Evolutionary conservation across 345 rosid species (phyloP).

Genomic region (Viola odorata): DNA sequence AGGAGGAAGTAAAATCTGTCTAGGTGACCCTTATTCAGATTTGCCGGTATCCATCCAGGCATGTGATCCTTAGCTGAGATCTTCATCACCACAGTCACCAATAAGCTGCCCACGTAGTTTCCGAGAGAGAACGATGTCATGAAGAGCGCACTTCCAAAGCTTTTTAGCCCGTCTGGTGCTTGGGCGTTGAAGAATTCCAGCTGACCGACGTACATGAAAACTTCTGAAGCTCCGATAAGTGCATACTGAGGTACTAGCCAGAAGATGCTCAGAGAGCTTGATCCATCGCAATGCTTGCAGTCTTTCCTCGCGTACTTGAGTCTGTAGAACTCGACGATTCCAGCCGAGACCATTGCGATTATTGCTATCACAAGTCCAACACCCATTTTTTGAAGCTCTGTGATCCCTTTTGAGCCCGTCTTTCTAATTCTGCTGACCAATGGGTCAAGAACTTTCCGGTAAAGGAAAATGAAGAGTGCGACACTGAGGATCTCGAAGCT

Average conservation of each 20-base stretch:
- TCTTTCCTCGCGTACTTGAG: constrained; percentile 10
- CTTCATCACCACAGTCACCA: constrained; percentile 26
- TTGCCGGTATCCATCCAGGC: constrained; percentile 30
- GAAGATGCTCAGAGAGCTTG: constrained; percentile 25
- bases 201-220: constrained; percentile 33
- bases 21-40: constrained; percentile 26
- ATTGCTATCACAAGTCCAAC: constrained; percentile 25
- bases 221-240: constrained; percentile 32
- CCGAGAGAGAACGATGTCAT: constrained; percentile 33
- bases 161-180: constrained; percentile 30
- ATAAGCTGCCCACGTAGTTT: constrained; percentile 27
- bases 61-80: constrained; percentile 14
- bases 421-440: constrained; percentile 9
- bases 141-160: constrained; percentile 32
- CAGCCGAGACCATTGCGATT: constrained; percentile 22
- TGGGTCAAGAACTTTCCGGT: constrained; percentile 19
- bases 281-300: constrained; percentile 2
- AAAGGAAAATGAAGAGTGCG: constrained; percentile 19
- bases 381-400: constrained; percentile 31
- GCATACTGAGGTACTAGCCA: constrained; percentile 31
- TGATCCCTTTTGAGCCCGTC: constrained; percentile 17
- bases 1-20: constrained; percentile 27
- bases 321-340: constrained; percentile 22
- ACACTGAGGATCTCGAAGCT: constrained; percentile 26
- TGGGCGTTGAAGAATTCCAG: constrained; percentile 30